These are phyloP conservation scores for Penicillium egyptiacum DNA, from an alignment of 495 filamentous ascomycete species.

Conservation along the genomic window DNA sequence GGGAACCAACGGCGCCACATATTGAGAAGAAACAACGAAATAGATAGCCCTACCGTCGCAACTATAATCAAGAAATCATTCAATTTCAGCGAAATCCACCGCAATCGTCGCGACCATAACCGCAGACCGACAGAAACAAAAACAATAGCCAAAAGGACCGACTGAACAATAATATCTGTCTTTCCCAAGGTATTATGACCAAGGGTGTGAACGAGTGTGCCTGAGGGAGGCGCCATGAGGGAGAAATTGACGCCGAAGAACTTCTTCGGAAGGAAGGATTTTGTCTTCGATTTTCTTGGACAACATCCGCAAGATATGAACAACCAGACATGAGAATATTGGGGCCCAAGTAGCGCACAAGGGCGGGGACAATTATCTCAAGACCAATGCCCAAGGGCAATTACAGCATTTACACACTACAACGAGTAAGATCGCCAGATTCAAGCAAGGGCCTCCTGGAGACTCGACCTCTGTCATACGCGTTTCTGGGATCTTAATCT, in stretches of 20 bases:
- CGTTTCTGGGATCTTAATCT: neutral
- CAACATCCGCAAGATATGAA: constrained; percentile 3
- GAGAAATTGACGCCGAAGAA: constrained; percentile 3
- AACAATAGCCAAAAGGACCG: constrained; percentile 17
- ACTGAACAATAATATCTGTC: constrained; percentile 26
- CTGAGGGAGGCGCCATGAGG: constrained; percentile 18
- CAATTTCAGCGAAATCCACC: constrained; percentile 10
- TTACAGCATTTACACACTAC: constrained; percentile 7
- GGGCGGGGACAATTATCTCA: constrained; percentile 3
- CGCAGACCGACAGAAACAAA: constrained; percentile 21
- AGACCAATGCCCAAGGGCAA: neutral
- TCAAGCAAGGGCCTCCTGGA: neutral
- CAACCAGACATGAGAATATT: neutral
- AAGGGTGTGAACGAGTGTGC: constrained; percentile 19
- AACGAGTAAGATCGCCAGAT: constrained; percentile 10
- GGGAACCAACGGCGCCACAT: neutral
- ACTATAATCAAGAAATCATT: constrained; percentile 26
- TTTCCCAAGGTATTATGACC: constrained; percentile 30
- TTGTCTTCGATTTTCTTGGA: neutral
- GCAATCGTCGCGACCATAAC: constrained; percentile 24
- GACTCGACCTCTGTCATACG: neutral
- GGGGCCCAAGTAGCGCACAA: neutral
- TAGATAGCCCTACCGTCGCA: constrained; percentile 18
- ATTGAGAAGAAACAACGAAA: neutral
- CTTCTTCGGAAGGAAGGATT: neutral